Base-by-base conservation (phyloP, 2,329 filamentous ascomycete genomes). In the Diaporthe ilicicola region DNA sequence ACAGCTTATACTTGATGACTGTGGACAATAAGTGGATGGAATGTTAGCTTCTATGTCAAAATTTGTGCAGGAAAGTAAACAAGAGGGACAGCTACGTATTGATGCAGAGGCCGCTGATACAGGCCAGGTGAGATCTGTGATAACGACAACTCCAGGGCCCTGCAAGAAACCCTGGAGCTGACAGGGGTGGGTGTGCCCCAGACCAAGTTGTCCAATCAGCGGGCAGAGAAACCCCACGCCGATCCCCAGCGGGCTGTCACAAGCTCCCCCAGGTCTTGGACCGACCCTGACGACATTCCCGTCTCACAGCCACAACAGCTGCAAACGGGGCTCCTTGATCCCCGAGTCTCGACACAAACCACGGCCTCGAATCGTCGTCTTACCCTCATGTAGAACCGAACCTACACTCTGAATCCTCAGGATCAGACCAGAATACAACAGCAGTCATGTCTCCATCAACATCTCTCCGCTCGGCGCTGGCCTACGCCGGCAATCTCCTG, bases 401-500 rank as follows among this genome's bases (percentile, higher is more conserved):
- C n/a, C n/a, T 34, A 34, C 29, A 39, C 39, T 42, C 48, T 64
- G 51, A 1, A 42, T 34, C 59, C 59, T 13, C 29, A 37, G 44
- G 59, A 50, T 50, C 59, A 64, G 29, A 50, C 22, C 53, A 42
- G 24, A 56, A 12, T 42, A 56, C 53, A 19, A 54, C 61, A 32
- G 39, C 55, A 46, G 39, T 17, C n/a, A 76, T 77, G 71, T 66
- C 76, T 22, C 62, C 73, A 48, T 81, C 79, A 8, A 37, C 53
- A 59, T 73, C 72, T 19, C 62, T 82, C 54, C 79, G 79, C 56
- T 75, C 77, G 10, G 71, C 78, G 48, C 65, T 82, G 70, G 76
- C 79, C 13, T 79, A 80, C 68, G 78, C 79, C 50, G 77, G 76
- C 74, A 78, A 75, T 74, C 72, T 83, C 44, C 34, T 82, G 64